phyloP scores from a whole-genome alignment of 2,329 filamentous ascomycete species.

The Pseudonectria foliicola region DNA sequence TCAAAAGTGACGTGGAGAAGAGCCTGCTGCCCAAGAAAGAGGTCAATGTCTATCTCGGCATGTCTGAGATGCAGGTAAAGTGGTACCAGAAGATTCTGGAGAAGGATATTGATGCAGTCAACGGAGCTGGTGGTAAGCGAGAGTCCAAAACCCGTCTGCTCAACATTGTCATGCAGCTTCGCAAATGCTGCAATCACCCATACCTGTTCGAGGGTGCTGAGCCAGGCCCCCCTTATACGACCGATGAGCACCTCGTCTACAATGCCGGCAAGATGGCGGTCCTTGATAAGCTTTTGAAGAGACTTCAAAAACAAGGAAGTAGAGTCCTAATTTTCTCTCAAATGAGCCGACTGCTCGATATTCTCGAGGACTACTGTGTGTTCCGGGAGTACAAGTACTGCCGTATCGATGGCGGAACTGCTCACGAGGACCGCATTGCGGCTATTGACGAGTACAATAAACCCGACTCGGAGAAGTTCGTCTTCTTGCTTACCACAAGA shows the following conservation, averaged over 20 bases:
- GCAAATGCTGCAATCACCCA: constrained; percentile 98
- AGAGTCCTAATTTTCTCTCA: constrained; percentile 98
- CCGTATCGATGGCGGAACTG: constrained; percentile 92
- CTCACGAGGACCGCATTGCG: constrained; percentile 93
- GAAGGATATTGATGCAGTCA: constrained; percentile 98
- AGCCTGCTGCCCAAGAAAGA: constrained; percentile 96
- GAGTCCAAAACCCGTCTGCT: constrained; percentile 95
- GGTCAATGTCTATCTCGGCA: constrained; percentile 91
- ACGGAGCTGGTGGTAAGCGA: constrained; percentile 89
- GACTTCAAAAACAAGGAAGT: constrained; percentile 80
- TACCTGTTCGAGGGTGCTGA: constrained; percentile 98
- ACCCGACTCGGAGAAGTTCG: constrained; percentile 88
- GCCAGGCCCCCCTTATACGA: constrained; percentile 94
- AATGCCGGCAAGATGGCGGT: constrained; percentile 98
- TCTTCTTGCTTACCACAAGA: constrained; percentile 91
- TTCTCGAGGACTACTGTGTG: constrained; percentile 96
- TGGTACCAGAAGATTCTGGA: constrained; percentile 99
- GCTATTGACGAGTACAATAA: constrained; percentile 99
- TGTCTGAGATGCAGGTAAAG: constrained; percentile 98
- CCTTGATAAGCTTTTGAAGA: constrained; percentile 80
- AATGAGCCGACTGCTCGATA: constrained; percentile 95
- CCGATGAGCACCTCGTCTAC: constrained; percentile 87
- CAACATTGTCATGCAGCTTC: constrained; percentile 98
- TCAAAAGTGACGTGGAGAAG: constrained; percentile 98
- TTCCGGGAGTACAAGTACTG: constrained; percentile 94